Evolutionary conservation across 2,329 filamentous ascomycete genomes (phyloP).

Genomic region (Emydomyces testavorans): DNA sequence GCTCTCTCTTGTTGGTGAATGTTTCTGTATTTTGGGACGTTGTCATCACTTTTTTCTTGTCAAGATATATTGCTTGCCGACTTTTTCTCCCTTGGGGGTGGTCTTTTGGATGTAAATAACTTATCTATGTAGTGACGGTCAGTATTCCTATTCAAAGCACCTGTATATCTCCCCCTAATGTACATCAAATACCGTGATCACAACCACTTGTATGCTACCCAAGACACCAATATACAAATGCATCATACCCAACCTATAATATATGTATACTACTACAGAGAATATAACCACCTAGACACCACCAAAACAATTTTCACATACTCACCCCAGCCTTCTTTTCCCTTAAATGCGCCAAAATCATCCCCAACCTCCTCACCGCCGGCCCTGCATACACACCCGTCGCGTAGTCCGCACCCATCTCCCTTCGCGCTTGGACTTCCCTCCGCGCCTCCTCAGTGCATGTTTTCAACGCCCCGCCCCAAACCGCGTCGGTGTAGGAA

Average conservation of each 20-base stretch:
- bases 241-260: neutral
- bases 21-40: neutral
- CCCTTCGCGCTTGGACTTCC: slow-evolving; percentile 14
- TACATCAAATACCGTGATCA: neutral
- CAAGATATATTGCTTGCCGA: neutral
- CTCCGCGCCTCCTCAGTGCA: slow-evolving; percentile 15
- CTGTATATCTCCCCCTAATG: neutral
- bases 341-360: slow-evolving; percentile 17
- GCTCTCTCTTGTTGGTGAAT: slow-evolving; percentile 5
- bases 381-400: slow-evolving; percentile 14
- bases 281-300: neutral
- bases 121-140: neutral
- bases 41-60: slow-evolving; percentile 7
- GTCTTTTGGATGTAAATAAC: neutral
- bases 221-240: neutral
- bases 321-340: neutral
- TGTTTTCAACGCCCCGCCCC: slow-evolving; percentile 15
- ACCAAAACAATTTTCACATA: neutral
- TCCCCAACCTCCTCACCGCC: slow-evolving; percentile 16
- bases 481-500: slow-evolving; percentile 16
- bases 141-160: neutral
- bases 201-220: neutral
- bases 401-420: neutral
- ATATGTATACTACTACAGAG: neutral
- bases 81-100: slow-evolving; percentile 11